These are phyloP conservation scores for Trypanosoma theileri DNA, from an alignment of 208 protist genomes.

Conservation along the genomic window DNA sequence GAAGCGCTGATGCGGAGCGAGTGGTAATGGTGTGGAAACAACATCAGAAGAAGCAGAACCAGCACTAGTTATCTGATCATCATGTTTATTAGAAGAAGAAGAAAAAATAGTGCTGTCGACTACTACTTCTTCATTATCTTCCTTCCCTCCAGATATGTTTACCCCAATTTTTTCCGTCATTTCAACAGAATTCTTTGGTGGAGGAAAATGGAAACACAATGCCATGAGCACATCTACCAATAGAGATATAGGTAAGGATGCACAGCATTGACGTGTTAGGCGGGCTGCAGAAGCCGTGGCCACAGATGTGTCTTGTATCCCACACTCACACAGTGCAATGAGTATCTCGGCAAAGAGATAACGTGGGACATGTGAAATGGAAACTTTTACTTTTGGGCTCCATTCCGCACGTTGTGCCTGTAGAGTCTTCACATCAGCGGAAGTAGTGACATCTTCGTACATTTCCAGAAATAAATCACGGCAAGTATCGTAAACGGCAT, in stretches of 20 bases:
- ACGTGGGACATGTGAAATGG: conserved; percentile 48
- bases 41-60: background rate
- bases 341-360: conserved; percentile 56
- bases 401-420: conserved; percentile 35
- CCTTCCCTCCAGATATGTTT: background rate
- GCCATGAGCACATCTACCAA: conserved; percentile 59
- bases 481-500: conserved; percentile 71
- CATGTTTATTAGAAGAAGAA: background rate
- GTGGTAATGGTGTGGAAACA: background rate
- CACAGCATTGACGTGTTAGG: conserved; percentile 38
- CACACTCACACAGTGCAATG: conserved; percentile 37
- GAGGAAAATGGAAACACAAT: conserved; percentile 47
- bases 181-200: background rate
- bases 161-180: background rate
- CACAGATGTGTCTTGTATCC: conserved; percentile 43
- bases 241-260: conserved; percentile 31
- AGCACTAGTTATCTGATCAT: background rate
- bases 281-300: conserved; percentile 46
- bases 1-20: conserved; percentile 26
- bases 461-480: conserved; percentile 66
- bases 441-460: conserved; percentile 38
- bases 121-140: background rate
- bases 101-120: too few species aligned
- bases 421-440: conserved; percentile 1
- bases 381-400: conserved; percentile 43